phyloP scores from a whole-genome alignment of 1,284 basidiomycete species.

The Puccinia polysora region DNA sequence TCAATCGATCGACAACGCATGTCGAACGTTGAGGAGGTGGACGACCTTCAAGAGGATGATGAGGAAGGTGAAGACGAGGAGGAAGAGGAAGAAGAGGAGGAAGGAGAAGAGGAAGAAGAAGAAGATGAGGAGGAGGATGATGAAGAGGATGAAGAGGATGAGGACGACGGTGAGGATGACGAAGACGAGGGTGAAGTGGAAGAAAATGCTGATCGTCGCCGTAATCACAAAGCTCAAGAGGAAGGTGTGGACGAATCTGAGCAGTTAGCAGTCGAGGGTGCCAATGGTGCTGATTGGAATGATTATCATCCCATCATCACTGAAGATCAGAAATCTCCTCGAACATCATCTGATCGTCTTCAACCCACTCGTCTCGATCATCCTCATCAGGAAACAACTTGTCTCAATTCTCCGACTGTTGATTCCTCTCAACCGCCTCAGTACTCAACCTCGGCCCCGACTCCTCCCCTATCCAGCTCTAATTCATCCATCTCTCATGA shows the following conservation, averaged over 20 bases:
- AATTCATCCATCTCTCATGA: slow-evolving; percentile 26
- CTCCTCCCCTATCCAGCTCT: slow-evolving; percentile 30
- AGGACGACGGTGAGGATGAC: slow-evolving; percentile 56
- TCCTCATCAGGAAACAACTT: too few relatives aligned
- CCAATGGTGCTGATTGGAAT: too few relatives aligned
- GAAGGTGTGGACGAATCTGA: slow-evolving; percentile 46
- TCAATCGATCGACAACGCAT: slow-evolving; percentile 45
- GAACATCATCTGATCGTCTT: too few relatives aligned
- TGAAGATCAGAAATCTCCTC: too few relatives aligned
- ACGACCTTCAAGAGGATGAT: slow-evolving; percentile 51
- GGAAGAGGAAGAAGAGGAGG: slow-evolving; percentile 30
- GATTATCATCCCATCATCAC: too few relatives aligned
- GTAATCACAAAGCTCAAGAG: slow-evolving; percentile 2
- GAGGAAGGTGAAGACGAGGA: slow-evolving; percentile 46
- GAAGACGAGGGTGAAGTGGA: slow-evolving; percentile 46
- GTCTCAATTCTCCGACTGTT: not conserved
- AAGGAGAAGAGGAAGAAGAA: slow-evolving; percentile 36
- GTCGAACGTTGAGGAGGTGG: slow-evolving; percentile 50
- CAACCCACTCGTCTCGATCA: too few relatives aligned
- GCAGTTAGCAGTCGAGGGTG: too few relatives aligned
- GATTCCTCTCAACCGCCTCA: slow-evolving; percentile 15
- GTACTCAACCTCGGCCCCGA: slow-evolving; percentile 16
- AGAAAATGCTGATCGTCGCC: slow-evolving; percentile 45
- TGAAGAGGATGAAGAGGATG: slow-evolving; percentile 58
- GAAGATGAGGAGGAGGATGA: slow-evolving; percentile 49